phyloP scores from a whole-genome alignment of 1,284 basidiomycete species.

The Phenoliferia sp. region DNA sequence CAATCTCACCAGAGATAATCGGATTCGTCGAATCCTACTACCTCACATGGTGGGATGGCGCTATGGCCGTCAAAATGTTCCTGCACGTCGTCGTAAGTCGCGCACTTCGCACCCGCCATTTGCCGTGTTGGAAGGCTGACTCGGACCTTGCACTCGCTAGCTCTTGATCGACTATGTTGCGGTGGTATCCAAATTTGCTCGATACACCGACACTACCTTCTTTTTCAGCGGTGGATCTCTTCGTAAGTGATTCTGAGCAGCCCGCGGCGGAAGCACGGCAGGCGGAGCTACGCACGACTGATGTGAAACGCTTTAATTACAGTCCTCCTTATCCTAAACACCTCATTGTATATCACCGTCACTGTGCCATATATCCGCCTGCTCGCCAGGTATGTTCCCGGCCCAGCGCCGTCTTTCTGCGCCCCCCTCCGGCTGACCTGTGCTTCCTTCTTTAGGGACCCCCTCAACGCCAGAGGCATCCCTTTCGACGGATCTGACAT shows the following conservation, averaged over 20 bases:
- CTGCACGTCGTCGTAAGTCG: conserved; percentile 27
- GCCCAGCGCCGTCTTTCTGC: not conserved
- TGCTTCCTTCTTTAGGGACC: conserved; percentile 17
- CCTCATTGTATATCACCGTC: conserved; percentile 30
- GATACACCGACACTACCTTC: conserved; percentile 24
- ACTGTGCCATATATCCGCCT: conserved; percentile 28
- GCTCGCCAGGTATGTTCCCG: conserved; percentile 17
- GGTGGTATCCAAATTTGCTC: conserved; percentile 27
- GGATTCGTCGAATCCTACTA: conserved; percentile 28
- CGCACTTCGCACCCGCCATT: too few relatives aligned
- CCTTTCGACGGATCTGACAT: conserved; percentile 16
- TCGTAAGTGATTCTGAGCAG: not conserved
- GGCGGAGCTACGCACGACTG: not conserved
- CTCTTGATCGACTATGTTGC: not conserved
- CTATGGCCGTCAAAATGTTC: conserved; percentile 30
- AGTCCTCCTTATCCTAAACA: conserved; percentile 26
- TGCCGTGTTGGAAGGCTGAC: not conserved
- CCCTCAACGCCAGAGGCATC: conserved; percentile 13
- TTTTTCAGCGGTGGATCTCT: conserved; percentile 30
- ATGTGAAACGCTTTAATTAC: not conserved
- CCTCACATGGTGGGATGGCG: conserved; percentile 33
- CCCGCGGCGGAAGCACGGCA: not conserved
- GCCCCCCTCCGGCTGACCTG: not conserved
- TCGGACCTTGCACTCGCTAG: too few relatives aligned
- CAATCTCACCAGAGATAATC: not conserved